A percentile compares a stretch with the other conserved stretches of the same genome.
These are phyloP conservation scores for Ampelocalamus luodianensis DNA, from an alignment of 176 grass and related monocot genomes.

Conservation along the genomic window DNA sequence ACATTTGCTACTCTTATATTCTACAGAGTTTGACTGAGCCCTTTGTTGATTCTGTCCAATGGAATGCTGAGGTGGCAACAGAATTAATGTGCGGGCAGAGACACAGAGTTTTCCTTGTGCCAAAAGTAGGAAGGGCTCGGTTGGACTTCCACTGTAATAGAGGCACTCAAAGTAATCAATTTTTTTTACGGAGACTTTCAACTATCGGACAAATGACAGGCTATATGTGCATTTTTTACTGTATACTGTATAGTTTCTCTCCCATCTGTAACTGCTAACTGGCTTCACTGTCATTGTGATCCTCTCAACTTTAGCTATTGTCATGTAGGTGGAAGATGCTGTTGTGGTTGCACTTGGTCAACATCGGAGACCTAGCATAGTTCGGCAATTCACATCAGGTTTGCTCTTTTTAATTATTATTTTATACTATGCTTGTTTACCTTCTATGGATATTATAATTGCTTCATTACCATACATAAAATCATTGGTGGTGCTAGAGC, in stretches of 20 bases:
- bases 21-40: background rate
- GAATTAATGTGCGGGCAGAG: background rate
- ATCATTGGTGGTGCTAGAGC: background rate
- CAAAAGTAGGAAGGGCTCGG: conserved; percentile 7
- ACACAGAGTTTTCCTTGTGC: conserved; percentile 17
- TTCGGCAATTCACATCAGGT: conserved; percentile 97
- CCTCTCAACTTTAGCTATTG: conserved; percentile 35
- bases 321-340: conserved; percentile 91
- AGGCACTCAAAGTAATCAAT: conserved; percentile 10
- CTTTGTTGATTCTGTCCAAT: background rate
- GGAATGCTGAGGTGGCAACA: background rate
- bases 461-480: background rate
- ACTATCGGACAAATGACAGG: conserved; percentile 2
- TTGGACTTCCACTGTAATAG: conserved; percentile 9
- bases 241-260: conserved; percentile 11
- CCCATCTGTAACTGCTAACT: conserved; percentile 25
- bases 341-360: conserved; percentile 93
- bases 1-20: conserved; percentile 6
- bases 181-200: conserved; percentile 5
- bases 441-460: conserved; percentile 20
- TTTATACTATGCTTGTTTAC: conserved; percentile 27
- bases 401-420: conserved; percentile 31
- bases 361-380: conserved; percentile 80
- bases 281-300: conserved; percentile 22
- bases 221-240: conserved; percentile 18